These are phyloP conservation scores for Wickerhamiella shivajii DNA, from an alignment of 805 yeast species.

Conservation along the genomic window DNA sequence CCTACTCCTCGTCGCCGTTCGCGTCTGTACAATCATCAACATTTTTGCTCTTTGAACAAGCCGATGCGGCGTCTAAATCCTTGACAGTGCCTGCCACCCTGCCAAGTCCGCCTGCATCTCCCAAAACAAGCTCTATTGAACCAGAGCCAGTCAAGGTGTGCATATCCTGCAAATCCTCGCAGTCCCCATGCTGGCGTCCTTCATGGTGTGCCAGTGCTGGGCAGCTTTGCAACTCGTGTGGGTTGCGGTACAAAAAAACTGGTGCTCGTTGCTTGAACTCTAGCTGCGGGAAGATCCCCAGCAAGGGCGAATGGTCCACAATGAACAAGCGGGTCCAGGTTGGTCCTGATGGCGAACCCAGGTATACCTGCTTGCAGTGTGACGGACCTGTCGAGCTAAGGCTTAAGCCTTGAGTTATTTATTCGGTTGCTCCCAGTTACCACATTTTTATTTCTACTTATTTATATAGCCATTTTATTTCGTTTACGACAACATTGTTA, in stretches of 20 bases:
- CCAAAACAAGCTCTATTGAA: no score
- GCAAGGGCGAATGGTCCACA: slow-evolving; percentile 86
- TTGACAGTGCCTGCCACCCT: background rate
- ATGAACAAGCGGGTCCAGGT: slow-evolving; percentile 48
- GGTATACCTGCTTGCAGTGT: slow-evolving; percentile 40
- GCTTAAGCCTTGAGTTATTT: no score
- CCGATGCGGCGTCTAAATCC: background rate
- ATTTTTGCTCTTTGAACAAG: background rate
- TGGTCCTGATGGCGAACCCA: slow-evolving; percentile 31
- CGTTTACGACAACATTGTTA: no score
- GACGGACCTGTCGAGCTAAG: slow-evolving; percentile 39
- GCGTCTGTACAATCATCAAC: background rate
- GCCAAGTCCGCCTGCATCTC: no score
- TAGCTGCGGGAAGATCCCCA: slow-evolving; percentile 76
- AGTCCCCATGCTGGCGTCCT: slow-evolving; percentile 98
- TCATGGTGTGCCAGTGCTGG: slow-evolving; percentile 86
- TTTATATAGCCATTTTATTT: no score
- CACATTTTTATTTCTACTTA: no score
- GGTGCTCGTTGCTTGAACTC: slow-evolving; percentile 74
- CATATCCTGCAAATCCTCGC: slow-evolving; percentile 78
- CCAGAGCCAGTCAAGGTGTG: slow-evolving; percentile 28
- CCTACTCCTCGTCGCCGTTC: background rate
- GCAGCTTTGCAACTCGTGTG: slow-evolving; percentile 95
- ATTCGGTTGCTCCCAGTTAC: no score
- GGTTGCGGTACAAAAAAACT: slow-evolving; percentile 85